These are phyloP conservation scores for Scheffersomyces insectosa DNA, from an alignment of 1,139 yeast genomes.

Conservation along the genomic window DNA sequence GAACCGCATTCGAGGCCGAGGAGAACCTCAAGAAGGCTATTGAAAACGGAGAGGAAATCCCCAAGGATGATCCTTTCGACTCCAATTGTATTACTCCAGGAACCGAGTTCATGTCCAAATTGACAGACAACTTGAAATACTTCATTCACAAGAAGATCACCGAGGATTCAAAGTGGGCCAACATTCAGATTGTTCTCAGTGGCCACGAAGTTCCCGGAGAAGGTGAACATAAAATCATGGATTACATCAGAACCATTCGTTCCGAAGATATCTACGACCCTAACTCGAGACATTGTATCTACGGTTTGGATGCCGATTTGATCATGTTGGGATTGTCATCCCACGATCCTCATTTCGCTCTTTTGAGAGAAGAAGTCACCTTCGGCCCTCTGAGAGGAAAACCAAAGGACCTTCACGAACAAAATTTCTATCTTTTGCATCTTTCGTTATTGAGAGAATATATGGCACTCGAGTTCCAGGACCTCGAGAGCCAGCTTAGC, in stretches of 20 bases:
- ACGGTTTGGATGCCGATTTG: constrained; percentile 97
- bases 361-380: constrained; percentile 91
- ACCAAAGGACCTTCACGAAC: constrained; percentile 67
- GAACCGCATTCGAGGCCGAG: constrained; percentile 95
- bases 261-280: constrained; percentile 75
- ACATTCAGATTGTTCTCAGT: constrained; percentile 77
- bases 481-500: constrained; percentile 58
- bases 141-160: constrained; percentile 90
- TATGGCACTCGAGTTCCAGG: constrained; percentile 79
- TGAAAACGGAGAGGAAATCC: constrained; percentile 59
- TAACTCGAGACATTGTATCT: constrained; percentile 90
- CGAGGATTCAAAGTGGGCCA: constrained; percentile 89
- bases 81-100: constrained; percentile 97
- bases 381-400: constrained; percentile 66
- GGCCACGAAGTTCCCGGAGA: constrained; percentile 99
- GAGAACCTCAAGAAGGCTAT: constrained; percentile 67
- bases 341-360: constrained; percentile 94
- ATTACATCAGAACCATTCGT: constrained; percentile 81
- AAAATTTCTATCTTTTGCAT: constrained; percentile 81
- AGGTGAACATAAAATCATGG: constrained; percentile 99
- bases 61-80: constrained; percentile 81
- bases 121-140: constrained; percentile 81
- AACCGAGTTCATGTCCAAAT: constrained; percentile 93
- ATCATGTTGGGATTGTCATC: constrained; percentile 96
- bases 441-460: constrained; percentile 88